phyloP scores from a whole-genome alignment of 768 basidiomycete genomes.

The Tylopilus balloui region DNA sequence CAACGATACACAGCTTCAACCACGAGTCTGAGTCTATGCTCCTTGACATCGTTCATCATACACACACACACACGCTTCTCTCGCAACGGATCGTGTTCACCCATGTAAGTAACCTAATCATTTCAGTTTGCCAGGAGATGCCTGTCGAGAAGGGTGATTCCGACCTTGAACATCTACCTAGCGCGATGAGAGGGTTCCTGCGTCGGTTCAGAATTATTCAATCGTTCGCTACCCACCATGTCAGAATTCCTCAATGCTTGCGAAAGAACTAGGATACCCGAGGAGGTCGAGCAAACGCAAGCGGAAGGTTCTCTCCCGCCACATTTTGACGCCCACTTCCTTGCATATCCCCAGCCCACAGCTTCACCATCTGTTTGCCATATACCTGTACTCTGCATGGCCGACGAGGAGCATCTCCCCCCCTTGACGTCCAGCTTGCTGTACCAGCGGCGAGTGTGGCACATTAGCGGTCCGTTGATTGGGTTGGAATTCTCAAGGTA shows the following conservation, averaged over 20 bases:
- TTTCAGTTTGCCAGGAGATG: neutral
- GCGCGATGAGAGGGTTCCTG: neutral
- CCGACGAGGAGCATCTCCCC: neutral
- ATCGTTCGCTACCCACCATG: neutral
- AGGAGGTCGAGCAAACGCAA: neutral
- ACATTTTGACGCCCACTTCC: constrained; percentile 4
- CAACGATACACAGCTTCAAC: too few species aligned
- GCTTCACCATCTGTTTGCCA: constrained; percentile 1
- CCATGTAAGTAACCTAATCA: too few species aligned
- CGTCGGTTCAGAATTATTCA: neutral
- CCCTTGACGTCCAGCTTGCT: constrained; percentile 12
- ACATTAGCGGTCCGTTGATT: constrained; percentile 4
- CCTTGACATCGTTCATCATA: too few species aligned
- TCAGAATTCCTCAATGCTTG: constrained; percentile 6
- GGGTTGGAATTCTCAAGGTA: constrained; percentile 9
- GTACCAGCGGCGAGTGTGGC: constrained; percentile 5
- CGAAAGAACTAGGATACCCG: neutral
- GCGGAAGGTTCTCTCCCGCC: neutral
- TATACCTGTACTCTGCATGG: constrained; percentile 8
- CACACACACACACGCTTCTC: too few species aligned
- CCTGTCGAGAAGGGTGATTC: neutral
- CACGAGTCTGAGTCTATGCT: too few species aligned
- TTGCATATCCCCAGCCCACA: neutral
- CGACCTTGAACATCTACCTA: neutral
- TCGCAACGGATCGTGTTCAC: too few species aligned